A percentile compares a stretch with the other conserved stretches of the same genome.
Evolutionary conservation across 176 grass and related monocot species (phyloP).

Genomic region (Dendrocalamus sinicus): DNA sequence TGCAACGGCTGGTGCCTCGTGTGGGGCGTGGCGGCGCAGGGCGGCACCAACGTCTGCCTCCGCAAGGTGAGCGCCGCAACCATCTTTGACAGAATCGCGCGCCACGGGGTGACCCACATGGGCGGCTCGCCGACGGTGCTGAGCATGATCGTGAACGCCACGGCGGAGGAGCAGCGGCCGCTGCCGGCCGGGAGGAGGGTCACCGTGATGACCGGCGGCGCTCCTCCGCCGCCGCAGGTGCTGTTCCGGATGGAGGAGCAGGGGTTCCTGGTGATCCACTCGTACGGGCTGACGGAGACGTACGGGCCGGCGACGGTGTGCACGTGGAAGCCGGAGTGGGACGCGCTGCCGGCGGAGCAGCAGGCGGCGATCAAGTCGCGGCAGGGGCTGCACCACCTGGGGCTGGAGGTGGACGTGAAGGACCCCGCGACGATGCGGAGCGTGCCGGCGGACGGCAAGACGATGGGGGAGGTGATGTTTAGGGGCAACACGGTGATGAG

Average conservation of each 20-base stretch:
- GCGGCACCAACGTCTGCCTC: constrained; percentile 69
- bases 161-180: constrained; percentile 32
- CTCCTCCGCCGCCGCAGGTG: constrained; percentile 66
- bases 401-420: constrained; percentile 78
- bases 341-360: constrained; percentile 58
- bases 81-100: constrained; percentile 59
- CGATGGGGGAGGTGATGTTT: constrained; percentile 92
- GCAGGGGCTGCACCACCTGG: constrained; percentile 77
- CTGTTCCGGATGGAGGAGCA: constrained; percentile 72
- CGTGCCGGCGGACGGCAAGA: constrained; percentile 63
- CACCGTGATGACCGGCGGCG: constrained; percentile 62
- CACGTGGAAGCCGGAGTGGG: constrained; percentile 84
- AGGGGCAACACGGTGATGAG: constrained; percentile 87
- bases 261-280: constrained; percentile 68
- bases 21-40: constrained; percentile 83
- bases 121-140: constrained; percentile 76
- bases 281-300: constrained; percentile 90
- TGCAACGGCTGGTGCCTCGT: constrained; percentile 82
- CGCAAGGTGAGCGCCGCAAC: constrained; percentile 50
- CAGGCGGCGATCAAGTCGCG: constrained; percentile 73
- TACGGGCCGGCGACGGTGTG: constrained; percentile 72
- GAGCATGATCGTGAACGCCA: constrained; percentile 71
- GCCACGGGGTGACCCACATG: constrained; percentile 68
- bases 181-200: constrained; percentile 37
- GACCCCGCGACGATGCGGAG: constrained; percentile 70